phyloP scores from a whole-genome alignment of 768 basidiomycete genomes.

The Boletales sp. region DNA sequence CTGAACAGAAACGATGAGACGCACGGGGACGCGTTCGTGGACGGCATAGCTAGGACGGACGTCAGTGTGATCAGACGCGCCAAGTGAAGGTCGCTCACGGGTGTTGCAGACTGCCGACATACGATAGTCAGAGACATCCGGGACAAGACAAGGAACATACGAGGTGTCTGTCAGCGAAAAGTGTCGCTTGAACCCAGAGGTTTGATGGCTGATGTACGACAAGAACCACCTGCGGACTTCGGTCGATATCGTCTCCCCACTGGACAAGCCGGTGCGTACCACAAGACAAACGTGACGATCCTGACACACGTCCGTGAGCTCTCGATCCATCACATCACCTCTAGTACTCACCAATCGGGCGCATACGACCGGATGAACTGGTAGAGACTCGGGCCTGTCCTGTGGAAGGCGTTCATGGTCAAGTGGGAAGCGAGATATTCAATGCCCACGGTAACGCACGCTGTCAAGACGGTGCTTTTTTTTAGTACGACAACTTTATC shows the following conservation, averaged over 20 bases:
- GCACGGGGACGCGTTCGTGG: constrained; percentile 58
- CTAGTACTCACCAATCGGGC: constrained; percentile 63
- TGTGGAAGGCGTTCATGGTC: neutral
- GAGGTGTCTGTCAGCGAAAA: constrained; percentile 78
- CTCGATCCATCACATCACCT: neutral
- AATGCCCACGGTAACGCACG: too few species aligned
- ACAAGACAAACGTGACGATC: constrained; percentile 59
- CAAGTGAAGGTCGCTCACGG: constrained; percentile 30
- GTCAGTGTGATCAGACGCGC: neutral
- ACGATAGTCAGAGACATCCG: neutral
- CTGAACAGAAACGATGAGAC: constrained; percentile 19
- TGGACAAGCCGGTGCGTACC: constrained; percentile 40
- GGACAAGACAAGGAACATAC: constrained; percentile 38
- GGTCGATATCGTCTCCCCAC: neutral
- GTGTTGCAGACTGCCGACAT: constrained; percentile 29
- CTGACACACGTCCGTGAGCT: constrained; percentile 32
- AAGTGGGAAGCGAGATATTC: too few species aligned
- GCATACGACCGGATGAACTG: constrained; percentile 49
- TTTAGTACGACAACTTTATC: too few species aligned
- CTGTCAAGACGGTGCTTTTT: too few species aligned
- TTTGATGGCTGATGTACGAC: constrained; percentile 48
- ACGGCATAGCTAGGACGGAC: constrained; percentile 47
- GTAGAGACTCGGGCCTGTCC: constrained; percentile 14
- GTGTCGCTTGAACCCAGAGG: constrained; percentile 67
- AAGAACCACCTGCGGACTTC: constrained; percentile 45